A percentile compares a stretch with the other conserved stretches of the same genome.
These are phyloP conservation scores for Kodamaea nitidulidarum DNA, from an alignment of 805 yeast genomes.

Conservation along the genomic window DNA sequence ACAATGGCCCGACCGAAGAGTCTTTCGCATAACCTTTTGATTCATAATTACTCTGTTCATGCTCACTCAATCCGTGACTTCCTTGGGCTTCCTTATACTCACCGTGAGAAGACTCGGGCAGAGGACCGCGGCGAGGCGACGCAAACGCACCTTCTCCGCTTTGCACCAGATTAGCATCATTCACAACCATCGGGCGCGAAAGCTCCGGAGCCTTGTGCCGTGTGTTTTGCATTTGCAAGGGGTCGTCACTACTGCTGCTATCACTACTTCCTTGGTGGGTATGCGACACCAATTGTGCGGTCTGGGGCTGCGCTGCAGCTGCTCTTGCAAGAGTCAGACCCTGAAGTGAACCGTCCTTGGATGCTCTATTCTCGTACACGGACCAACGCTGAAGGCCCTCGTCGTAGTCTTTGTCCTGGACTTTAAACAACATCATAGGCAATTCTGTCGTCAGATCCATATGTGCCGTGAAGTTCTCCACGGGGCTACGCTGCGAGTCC, in stretches of 20 bases:
- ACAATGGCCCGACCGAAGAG: too few relatives aligned
- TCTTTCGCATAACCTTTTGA: too few relatives aligned
- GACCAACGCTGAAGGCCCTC: conserved; percentile 24
- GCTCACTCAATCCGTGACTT: too few relatives aligned
- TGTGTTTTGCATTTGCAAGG: not conserved
- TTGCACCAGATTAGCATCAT: conserved; percentile 3
- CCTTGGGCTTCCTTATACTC: too few relatives aligned
- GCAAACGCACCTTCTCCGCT: conserved; percentile 7
- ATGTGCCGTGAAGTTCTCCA: conserved; percentile 25
- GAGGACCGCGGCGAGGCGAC: not conserved
- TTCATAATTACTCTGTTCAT: too few relatives aligned
- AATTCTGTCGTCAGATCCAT: conserved; percentile 23
- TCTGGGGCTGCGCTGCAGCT: conserved; percentile 6
- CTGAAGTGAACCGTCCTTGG: conserved; percentile 6
- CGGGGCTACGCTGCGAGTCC: conserved; percentile 4
- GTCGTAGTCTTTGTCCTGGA: conserved; percentile 24
- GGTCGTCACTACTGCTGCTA: conserved; percentile 5
- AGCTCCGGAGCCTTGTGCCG: not conserved
- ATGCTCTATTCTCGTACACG: conserved; percentile 17
- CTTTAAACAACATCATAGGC: conserved; percentile 29
- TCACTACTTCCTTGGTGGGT: conserved; percentile 1
- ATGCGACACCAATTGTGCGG: conserved; percentile 5
- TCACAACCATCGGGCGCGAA: not conserved
- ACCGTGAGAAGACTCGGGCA: not conserved
- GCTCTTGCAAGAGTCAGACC: not conserved